Percentiles rank a stretch among this genome's conserved stretches.
Conservation (phyloP, 75 land plant species). For the Pinus taeda region DNA sequence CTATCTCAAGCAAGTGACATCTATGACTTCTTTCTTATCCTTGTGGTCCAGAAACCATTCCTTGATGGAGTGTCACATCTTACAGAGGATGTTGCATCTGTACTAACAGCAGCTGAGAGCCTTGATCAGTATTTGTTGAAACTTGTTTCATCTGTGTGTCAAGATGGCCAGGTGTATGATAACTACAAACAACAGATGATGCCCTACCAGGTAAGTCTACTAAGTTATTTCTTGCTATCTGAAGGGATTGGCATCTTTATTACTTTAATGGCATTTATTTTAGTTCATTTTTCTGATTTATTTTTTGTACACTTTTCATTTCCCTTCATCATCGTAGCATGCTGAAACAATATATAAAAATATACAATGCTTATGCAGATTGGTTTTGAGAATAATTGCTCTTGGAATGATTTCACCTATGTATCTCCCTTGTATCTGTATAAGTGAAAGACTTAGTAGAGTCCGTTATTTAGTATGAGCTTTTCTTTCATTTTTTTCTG, state of each 20-base stretch:
- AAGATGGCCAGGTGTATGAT: no score
- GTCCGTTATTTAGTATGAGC: no score
- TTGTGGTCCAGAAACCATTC: slow-evolving; percentile 79
- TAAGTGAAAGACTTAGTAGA: no score
- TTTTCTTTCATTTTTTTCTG: no score
- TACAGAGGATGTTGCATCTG: slow-evolving; percentile 91
- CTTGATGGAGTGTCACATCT: slow-evolving; percentile 85
- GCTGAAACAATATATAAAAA: background rate
- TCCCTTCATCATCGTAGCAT: background rate
- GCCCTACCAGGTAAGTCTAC: slow-evolving; percentile 55
- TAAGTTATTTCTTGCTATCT: background rate
- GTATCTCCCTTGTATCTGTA: no score
- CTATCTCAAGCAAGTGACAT: slow-evolving; percentile 1
- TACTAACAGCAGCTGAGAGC: slow-evolving; percentile 89
- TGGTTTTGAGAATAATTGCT: background rate
- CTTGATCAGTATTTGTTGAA: slow-evolving; percentile 69
- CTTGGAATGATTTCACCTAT: background rate
- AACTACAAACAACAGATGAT: no score
- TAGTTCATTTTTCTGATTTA: background rate
- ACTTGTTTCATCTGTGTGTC: slow-evolving; percentile 44
- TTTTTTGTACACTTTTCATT: background rate
- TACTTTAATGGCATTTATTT: background rate
- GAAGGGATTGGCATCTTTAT: background rate
- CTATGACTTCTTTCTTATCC: slow-evolving; percentile 1
- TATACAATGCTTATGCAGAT: background rate